Evolutionary conservation across 2,329 filamentous ascomycete genomes (phyloP), one percentile per base, ranked within the genome.

Genomic region (Aspergillus tubingensis): DNA sequence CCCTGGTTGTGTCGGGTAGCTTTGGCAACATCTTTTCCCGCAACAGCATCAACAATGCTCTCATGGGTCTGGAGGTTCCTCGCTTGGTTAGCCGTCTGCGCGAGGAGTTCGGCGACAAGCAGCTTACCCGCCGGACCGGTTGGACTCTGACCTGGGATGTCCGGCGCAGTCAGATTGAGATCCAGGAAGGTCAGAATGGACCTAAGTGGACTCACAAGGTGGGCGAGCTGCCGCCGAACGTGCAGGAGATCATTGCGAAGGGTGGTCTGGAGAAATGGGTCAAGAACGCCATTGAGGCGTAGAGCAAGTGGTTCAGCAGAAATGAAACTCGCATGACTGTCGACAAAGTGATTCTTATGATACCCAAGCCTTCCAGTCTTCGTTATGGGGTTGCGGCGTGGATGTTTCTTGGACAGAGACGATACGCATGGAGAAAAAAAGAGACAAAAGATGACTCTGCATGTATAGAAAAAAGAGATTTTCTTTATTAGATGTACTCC

Each of bases 71-170:
- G 10, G 76, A 78, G 56, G 70, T 78, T 5, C 76, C 76, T 1
- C 70, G 71, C 5, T 69, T 78, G 4, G 62, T 78, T 21, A 63
- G 66, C 54, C 74, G 76, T 44, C 68, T 78, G 21, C 73, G 76
- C 39, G 70, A 74, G 54, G 64, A 59, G 6, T 76, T 76, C 50
- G 60, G 47, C 7, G 58, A 57, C 23, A 63, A 48, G n/a, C 60
- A 60, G 25, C 68, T 68, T 30, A 73, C 70, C 25, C 66, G 68
- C 43, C 72, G 71, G 15, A 73, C 71, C 5, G 71, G 72, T n/a
- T 96, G 92, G 92, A 92, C 81, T 53, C 81, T 96, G 27, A 82
- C 85, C 3, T 96, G 92, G 92, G 91, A 96, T 74, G 86, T 96
- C 10, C 79, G 84, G 60, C 81, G 88, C 60, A 91, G 87, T 74